phyloP scores from a whole-genome alignment of 257 asterid genomes.

The Paulownia fortunei region DNA sequence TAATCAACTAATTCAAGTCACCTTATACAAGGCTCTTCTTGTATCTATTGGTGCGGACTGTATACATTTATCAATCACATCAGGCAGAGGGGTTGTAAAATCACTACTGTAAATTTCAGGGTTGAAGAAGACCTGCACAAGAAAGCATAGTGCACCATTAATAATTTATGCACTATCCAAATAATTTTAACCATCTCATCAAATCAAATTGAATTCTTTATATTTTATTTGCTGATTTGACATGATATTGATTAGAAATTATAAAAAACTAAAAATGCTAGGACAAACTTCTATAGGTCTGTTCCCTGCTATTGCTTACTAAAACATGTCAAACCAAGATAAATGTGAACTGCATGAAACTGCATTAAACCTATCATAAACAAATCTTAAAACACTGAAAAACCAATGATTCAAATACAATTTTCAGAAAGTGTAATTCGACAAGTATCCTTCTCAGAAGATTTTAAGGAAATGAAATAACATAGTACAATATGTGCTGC shows the following conservation, averaged over 20 bases:
- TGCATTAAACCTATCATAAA: neutral
- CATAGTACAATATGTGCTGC: neutral
- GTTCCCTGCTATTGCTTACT: neutral
- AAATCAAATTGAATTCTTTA: neutral
- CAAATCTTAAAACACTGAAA: neutral
- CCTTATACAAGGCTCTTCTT: constrained; percentile 96
- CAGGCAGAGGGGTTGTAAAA: constrained; percentile 80
- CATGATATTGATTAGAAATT: neutral
- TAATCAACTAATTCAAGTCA: constrained; percentile 33
- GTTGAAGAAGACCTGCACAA: constrained; percentile 84
- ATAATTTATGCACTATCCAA: constrained; percentile 8
- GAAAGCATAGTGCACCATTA: constrained; percentile 27
- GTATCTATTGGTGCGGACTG: constrained; percentile 99
- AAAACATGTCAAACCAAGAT: constrained; percentile 9
- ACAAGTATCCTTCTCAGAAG: no score
- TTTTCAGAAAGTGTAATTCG: no score
- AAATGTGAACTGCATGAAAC: constrained; percentile 21
- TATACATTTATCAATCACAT: constrained; percentile 89
- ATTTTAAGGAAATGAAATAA: neutral
- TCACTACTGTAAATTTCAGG: constrained; percentile 85
- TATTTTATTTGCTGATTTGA: neutral
- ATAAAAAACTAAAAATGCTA: constrained; percentile 10
- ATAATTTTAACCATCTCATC: neutral
- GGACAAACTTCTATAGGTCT: neutral
- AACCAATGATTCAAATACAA: constrained; percentile 12